These are phyloP conservation scores for Lobosporangium transversale DNA, from an alignment of 192 early-diverging fungal species.

Conservation along the genomic window DNA sequence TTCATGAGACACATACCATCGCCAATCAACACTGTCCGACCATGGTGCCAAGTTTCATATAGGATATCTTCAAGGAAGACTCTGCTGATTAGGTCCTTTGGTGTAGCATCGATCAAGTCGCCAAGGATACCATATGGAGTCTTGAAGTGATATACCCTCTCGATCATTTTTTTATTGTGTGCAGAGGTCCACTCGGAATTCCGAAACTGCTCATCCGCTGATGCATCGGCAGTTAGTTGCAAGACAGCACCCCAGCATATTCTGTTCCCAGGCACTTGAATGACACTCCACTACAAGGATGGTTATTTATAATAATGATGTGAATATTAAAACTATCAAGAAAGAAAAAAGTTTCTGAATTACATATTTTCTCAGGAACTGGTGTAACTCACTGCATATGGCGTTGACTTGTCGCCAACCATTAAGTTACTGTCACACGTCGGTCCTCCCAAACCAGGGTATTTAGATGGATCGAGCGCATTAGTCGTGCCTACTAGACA, in stretches of 20 bases:
- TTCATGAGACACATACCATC: neutral
- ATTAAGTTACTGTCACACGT: neutral
- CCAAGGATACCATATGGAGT: slow-evolving; percentile 2
- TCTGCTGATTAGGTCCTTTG: neutral
- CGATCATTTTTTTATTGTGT: neutral
- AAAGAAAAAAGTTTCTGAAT: too few species aligned
- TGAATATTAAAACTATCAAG: too few species aligned
- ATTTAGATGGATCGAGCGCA: slow-evolving; percentile 5
- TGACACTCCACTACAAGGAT: slow-evolving; percentile 1
- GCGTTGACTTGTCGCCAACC: neutral
- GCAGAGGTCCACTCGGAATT: slow-evolving; percentile 16
- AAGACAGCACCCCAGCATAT: neutral
- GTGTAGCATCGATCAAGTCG: slow-evolving; percentile 8
- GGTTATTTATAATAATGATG: neutral
- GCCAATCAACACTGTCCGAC: slow-evolving; percentile 11
- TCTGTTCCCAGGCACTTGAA: slow-evolving; percentile 2
- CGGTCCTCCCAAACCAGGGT: neutral
- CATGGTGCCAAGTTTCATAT: slow-evolving; percentile 21
- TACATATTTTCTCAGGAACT: too few species aligned
- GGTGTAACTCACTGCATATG: slow-evolving; percentile 2
- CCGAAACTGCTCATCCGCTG: neutral
- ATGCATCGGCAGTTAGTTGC: neutral
- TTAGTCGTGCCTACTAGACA: slow-evolving; percentile 14
- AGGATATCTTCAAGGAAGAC: slow-evolving; percentile 20
- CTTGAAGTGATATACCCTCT: slow-evolving; percentile 5